These are phyloP conservation scores for Borealophlyctis nickersoniae DNA, from an alignment of 192 early-diverging fungal genomes.

Conservation along the genomic window DNA sequence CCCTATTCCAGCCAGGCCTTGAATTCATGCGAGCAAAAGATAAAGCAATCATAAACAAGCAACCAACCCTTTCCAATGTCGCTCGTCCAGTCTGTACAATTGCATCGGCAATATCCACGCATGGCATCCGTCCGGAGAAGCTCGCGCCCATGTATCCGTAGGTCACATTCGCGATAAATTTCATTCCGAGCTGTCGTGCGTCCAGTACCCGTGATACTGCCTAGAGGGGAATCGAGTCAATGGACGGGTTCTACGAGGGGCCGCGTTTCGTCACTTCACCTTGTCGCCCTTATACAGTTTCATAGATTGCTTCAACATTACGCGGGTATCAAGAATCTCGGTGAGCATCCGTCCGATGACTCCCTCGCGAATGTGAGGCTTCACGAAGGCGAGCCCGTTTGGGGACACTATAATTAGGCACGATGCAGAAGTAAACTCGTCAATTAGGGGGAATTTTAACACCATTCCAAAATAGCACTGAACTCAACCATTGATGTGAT, in stretches of 20 bases:
- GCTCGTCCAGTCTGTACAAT: slow-evolving; percentile 86
- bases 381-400: slow-evolving; percentile 85
- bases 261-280: too few species aligned
- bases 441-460: neutral
- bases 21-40: neutral
- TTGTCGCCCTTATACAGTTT: slow-evolving; percentile 62
- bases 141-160: slow-evolving; percentile 84
- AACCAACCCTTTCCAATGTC: slow-evolving; percentile 63
- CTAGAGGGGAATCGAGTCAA: slow-evolving; percentile 28
- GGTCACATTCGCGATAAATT: slow-evolving; percentile 90
- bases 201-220: slow-evolving; percentile 67
- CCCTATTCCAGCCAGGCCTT: slow-evolving; percentile 14
- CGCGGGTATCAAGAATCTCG: slow-evolving; percentile 84
- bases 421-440: too few species aligned
- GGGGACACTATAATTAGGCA: slow-evolving; percentile 62
- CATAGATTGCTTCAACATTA: slow-evolving; percentile 88
- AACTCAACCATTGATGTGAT: slow-evolving; percentile 66
- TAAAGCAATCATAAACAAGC: neutral
- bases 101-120: slow-evolving; percentile 83
- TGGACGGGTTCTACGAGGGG: too few species aligned
- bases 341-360: slow-evolving; percentile 75
- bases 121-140: slow-evolving; percentile 89
- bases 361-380: slow-evolving; percentile 76
- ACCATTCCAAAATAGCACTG: slow-evolving; percentile 33
- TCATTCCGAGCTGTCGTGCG: slow-evolving; percentile 80